Evolutionary conservation across 805 yeast genomes (phyloP).

Genomic region (Saccharomycopsis sp.): DNA sequence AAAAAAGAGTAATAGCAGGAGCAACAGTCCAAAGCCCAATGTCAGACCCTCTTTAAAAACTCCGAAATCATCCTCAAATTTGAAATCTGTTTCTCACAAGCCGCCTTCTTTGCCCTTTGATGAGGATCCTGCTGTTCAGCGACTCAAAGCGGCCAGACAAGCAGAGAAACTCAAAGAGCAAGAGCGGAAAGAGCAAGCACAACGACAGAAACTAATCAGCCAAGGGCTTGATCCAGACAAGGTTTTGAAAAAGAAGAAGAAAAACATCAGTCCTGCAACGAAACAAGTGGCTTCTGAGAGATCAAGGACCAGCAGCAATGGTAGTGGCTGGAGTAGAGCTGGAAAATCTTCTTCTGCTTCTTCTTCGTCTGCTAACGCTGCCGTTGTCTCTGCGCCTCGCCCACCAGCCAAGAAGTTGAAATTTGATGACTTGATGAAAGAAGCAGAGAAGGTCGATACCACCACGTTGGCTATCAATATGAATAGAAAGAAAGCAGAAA

Average conservation of each 20-base stretch:
- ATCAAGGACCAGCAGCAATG: too few relatives aligned
- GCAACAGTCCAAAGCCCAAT: too few relatives aligned
- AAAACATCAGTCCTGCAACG: too few relatives aligned
- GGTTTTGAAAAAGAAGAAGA: too few relatives aligned
- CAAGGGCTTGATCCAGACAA: constrained; percentile 15
- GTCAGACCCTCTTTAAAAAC: constrained; percentile 1
- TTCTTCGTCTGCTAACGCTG: neutral
- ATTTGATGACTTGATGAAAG: constrained; percentile 60
- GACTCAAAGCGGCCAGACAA: constrained; percentile 58
- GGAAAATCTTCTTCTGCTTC: too few relatives aligned
- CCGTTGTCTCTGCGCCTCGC: neutral
- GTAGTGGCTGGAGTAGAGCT: too few relatives aligned
- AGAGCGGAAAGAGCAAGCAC: constrained; percentile 5
- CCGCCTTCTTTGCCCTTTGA: constrained; percentile 11
- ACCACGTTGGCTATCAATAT: constrained; percentile 35
- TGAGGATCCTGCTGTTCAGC: constrained; percentile 62
- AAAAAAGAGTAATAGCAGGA: too few relatives aligned
- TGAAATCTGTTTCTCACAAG: neutral
- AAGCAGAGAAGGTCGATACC: constrained; percentile 52
- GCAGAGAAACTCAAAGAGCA: constrained; percentile 37
- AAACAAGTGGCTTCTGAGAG: constrained; percentile 29
- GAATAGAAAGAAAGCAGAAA: constrained; percentile 29
- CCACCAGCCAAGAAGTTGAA: constrained; percentile 38
- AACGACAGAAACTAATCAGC: constrained; percentile 5
- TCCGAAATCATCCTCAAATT: neutral